Conservation (phyloP, 805 yeast genomes). For the Myxozyma mucilagina region DNA sequence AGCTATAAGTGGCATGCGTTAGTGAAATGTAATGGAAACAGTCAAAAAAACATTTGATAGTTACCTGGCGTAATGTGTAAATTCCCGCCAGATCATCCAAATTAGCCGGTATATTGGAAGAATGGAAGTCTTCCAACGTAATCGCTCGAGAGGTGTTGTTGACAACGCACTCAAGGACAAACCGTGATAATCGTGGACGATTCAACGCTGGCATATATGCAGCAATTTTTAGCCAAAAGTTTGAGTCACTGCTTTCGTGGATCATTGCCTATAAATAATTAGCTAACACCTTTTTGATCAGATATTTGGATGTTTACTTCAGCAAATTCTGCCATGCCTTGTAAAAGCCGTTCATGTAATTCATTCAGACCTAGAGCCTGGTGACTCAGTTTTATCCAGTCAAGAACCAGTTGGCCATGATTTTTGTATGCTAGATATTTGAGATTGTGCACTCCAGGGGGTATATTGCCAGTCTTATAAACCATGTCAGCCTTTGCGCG, state of each 20-base stretch:
- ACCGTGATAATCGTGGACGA: slow-evolving; percentile 17
- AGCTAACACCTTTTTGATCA: slow-evolving; percentile 45
- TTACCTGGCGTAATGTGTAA: slow-evolving; percentile 10
- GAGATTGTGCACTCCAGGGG: slow-evolving; percentile 72
- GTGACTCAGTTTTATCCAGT: slow-evolving; percentile 39
- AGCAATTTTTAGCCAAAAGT: slow-evolving; percentile 32
- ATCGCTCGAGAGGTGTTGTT: neutral
- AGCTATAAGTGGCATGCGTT: neutral
- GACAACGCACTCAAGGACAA: slow-evolving; percentile 25
- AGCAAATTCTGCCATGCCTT: slow-evolving; percentile 60
- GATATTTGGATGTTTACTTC: slow-evolving; percentile 48
- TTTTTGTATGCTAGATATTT: slow-evolving; percentile 80
- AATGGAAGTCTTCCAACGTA: slow-evolving; percentile 2
- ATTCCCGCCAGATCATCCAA: slow-evolving; percentile 25
- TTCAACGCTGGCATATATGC: slow-evolving; percentile 26
- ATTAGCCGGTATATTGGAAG: slow-evolving; percentile 10
- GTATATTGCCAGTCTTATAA: slow-evolving; percentile 36
- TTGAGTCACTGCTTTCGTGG: slow-evolving; percentile 50
- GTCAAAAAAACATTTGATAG: neutral
- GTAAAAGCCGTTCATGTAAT: slow-evolving; percentile 47
- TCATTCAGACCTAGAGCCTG: slow-evolving; percentile 38
- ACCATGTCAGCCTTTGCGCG: slow-evolving; percentile 15
- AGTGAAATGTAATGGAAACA: neutral
- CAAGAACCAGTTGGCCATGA: slow-evolving; percentile 69
- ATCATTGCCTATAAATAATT: slow-evolving; percentile 48